Conservation (phyloP, 345 rosid genomes). For the Populus ilicifolia region DNA sequence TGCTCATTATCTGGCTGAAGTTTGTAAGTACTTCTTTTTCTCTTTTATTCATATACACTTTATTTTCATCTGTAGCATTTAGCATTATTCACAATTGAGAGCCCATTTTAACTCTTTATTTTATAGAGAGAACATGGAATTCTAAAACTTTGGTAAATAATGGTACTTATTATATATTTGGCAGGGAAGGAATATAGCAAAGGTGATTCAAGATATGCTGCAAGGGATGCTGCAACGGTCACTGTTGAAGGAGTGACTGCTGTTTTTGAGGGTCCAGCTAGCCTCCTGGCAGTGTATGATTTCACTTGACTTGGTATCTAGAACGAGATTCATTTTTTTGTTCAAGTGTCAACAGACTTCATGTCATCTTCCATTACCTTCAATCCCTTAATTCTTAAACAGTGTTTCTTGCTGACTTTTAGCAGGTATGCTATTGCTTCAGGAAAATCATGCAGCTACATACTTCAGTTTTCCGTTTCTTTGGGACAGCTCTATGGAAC, state of each 20-base stretch:
- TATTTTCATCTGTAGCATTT: neutral
- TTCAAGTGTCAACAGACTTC: neutral
- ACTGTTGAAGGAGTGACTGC: constrained; percentile 85
- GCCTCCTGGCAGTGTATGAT: constrained; percentile 75
- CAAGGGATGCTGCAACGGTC: constrained; percentile 64
- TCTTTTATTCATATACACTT: neutral
- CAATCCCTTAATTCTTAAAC: neutral
- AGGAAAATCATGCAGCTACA: constrained; percentile 68
- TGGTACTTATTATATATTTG: neutral
- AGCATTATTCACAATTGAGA: neutral
- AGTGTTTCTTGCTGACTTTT: constrained; percentile 11
- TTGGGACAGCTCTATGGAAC: constrained; percentile 92
- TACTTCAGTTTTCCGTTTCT: constrained; percentile 79
- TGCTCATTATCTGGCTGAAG: constrained; percentile 78
- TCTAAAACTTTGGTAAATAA: neutral
- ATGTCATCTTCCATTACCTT: neutral
- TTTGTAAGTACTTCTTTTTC: constrained; percentile 55
- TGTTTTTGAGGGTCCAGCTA: constrained; percentile 80
- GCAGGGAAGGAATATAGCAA: constrained; percentile 98
- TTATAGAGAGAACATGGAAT: neutral
- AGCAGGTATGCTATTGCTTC: constrained; percentile 76
- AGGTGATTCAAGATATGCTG: constrained; percentile 93
- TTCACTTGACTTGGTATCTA: neutral
- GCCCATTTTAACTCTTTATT: neutral
- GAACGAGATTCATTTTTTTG: neutral